Evolutionary conservation across 768 basidiomycete species (phyloP), one percentile per base, ranked within the genome.

Genomic region (Flagelloscypha sp.): DNA sequence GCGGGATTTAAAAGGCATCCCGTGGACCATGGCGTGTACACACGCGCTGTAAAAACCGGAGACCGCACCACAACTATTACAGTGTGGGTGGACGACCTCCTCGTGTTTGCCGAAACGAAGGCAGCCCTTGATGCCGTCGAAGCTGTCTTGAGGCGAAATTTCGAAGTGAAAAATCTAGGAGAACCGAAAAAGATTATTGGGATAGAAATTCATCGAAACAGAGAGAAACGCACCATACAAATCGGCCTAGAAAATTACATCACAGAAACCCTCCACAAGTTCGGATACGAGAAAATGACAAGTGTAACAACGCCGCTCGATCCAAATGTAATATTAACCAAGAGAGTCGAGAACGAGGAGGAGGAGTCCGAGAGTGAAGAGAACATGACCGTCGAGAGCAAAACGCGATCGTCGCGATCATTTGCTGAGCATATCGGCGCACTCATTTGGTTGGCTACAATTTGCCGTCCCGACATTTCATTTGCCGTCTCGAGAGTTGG

Each of bases 381-480:
- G n/a, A n/a, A n/a, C n/a, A n/a, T n/a, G n/a, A n/a, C n/a, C n/a
- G n/a, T n/a, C n/a, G n/a, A n/a, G n/a, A n/a, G n/a, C n/a, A n/a
- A n/a, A n/a, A n/a, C n/a, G n/a, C n/a, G n/a, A n/a, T n/a, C n/a
- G n/a, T n/a, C n/a, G n/a, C n/a, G n/a, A n/a, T n/a, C n/a, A n/a
- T n/a, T n/a, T n/a, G n/a, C n/a, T n/a, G n/a, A n/a, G n/a, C n/a
- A n/a, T n/a, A 48, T 59, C 7, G 44, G 54, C 11, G 29, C 36
- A 5, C 47, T 57, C 5, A 49, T 53, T 24, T 55, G 61, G 41
- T 32, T 56, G n/a, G 43, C 48, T 4, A 37, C 50, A 35, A 37
- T 40, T 2, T 55, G 55, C 0, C 50, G 57, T 2, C 64, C 64
- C 1, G 62, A 70, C 40, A 66, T 70, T 27, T 44, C 59, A 1